Conservation (phyloP, 257 asterid species). For the Gentiana macrophylla region DNA sequence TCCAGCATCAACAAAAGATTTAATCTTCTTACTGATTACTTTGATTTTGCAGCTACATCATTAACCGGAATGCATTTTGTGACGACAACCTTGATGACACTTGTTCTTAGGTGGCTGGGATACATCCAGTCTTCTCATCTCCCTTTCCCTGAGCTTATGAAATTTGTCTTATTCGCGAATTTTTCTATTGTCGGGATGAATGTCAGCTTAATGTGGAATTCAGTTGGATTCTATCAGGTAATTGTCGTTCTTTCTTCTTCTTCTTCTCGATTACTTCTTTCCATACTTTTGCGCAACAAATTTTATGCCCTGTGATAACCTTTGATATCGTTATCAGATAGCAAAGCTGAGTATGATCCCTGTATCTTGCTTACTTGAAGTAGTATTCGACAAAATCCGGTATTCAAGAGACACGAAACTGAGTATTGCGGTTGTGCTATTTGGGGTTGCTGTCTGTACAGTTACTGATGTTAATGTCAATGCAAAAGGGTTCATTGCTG, state of each 20-base stretch:
- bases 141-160: slow-evolving; percentile 71
- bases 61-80: slow-evolving; percentile 95
- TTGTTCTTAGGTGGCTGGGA: slow-evolving; percentile 86
- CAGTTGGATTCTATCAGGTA: slow-evolving; percentile 99
- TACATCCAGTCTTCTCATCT: slow-evolving; percentile 95
- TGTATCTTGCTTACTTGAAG: slow-evolving; percentile 86
- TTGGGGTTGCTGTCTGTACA: slow-evolving; percentile 93
- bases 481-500: slow-evolving; percentile 83
- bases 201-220: slow-evolving; percentile 98
- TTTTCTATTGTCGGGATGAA: slow-evolving; percentile 99
- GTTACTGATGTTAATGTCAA: slow-evolving; percentile 93
- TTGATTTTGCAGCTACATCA: slow-evolving; percentile 79
- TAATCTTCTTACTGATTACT: slow-evolving; percentile 9
- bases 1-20: not conserved
- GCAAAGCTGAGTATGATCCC: slow-evolving; percentile 98
- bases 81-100: slow-evolving; percentile 93
- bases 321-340: slow-evolving; percentile 49
- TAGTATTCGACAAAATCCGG: slow-evolving; percentile 72
- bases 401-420: slow-evolving; percentile 91
- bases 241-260: slow-evolving; percentile 6
- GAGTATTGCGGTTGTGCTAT: slow-evolving; percentile 71
- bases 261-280: not conserved
- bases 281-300: not conserved
- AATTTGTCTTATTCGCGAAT: slow-evolving; percentile 81
- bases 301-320: slow-evolving; percentile 2